phyloP scores from a whole-genome alignment of 805 yeast genomes.

The Saccharomycopsis schoenii region DNA sequence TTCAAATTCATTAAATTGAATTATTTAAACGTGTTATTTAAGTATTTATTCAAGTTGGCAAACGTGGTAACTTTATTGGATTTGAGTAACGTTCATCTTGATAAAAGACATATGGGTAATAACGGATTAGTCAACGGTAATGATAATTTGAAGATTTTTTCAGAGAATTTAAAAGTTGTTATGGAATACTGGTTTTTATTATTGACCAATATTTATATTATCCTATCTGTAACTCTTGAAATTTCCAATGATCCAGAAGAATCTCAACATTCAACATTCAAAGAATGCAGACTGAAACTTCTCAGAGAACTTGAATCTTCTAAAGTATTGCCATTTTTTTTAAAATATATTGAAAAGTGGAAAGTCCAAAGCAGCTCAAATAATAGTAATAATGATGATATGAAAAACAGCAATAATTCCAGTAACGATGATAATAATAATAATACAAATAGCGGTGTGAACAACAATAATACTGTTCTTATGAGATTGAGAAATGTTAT shows the following conservation, averaged over 20 bases:
- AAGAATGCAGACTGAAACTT: conserved; percentile 3
- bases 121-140: background rate
- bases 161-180: conserved; percentile 7
- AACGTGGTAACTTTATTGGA: conserved; percentile 9
- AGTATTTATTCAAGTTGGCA: conserved; percentile 11
- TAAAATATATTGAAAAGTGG: conserved; percentile 54
- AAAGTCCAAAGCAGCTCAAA: conserved; percentile 24
- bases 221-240: conserved; percentile 3
- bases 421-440: background rate
- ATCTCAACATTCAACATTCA: background rate
- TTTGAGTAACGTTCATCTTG: background rate
- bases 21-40: conserved; percentile 6
- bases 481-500: conserved; percentile 50
- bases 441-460: too few species aligned
- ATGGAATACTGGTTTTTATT: conserved; percentile 15
- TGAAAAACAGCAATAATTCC: background rate
- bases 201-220: conserved; percentile 12
- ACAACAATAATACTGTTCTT: conserved; percentile 34
- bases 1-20: conserved; percentile 5
- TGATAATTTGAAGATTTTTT: conserved; percentile 2
- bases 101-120: background rate
- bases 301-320: conserved; percentile 22
- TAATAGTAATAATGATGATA: background rate
- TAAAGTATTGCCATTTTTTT: conserved; percentile 35
- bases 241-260: background rate